Conservation (phyloP, 2,329 filamentous ascomycete genomes). For the Beauveria brongniartii region DNA sequence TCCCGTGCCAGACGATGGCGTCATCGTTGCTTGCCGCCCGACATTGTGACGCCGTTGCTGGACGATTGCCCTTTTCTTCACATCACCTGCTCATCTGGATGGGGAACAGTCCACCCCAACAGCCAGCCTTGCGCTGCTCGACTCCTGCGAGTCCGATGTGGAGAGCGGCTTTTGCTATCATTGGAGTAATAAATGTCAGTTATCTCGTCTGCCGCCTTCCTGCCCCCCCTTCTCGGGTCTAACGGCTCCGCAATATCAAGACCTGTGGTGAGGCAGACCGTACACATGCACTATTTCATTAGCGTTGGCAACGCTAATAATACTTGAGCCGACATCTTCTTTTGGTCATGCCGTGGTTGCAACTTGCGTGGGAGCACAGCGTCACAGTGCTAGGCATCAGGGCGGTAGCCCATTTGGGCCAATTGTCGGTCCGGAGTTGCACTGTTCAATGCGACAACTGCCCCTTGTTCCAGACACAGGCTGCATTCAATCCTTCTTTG, state of each 20-base stretch:
- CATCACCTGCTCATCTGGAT: constrained; percentile 1
- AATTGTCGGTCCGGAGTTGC: background rate
- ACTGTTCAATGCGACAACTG: background rate
- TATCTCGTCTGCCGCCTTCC: background rate
- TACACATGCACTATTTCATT: background rate
- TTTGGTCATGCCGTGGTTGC: background rate
- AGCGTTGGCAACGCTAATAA: background rate
- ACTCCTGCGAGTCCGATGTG: background rate
- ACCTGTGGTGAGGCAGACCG: background rate
- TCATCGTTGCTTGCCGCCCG: background rate
- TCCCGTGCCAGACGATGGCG: background rate
- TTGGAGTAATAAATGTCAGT: background rate
- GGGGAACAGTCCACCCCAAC: background rate
- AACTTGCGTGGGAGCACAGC: background rate
- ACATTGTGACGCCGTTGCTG: background rate
- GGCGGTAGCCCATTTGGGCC: background rate
- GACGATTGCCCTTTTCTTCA: background rate
- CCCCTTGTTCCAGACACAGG: background rate
- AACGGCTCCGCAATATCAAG: constrained; percentile 2
- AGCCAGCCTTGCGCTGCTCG: background rate
- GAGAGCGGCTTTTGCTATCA: background rate
- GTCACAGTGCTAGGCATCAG: background rate
- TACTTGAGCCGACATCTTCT: background rate
- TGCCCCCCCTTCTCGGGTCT: background rate
- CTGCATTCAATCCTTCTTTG: background rate